Base-by-base conservation (phyloP, 2,329 filamentous ascomycete species). In the Pyrenophora tritici-repentis region DNA sequence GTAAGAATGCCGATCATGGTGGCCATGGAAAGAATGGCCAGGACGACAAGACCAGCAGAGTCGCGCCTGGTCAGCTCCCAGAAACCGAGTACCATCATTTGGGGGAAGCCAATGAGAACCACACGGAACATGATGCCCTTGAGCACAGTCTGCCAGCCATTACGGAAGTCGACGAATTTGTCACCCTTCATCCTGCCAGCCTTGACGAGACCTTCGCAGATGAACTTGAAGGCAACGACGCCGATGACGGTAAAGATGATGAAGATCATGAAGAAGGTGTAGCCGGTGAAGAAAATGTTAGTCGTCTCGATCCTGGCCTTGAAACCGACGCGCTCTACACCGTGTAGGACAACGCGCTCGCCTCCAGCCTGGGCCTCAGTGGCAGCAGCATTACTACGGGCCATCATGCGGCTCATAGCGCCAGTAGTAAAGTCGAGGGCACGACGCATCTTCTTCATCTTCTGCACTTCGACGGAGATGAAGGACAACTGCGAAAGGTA, bases 71-170 rank as follows among this genome's bases (percentile, higher is more conserved):
- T 96, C 53, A 97, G 87, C 73, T 97, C 91, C 93, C 93, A 97
- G 60, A 97, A 82, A 73, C 90, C 95, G 47, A 97, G 83, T 47
- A 96, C 89, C 41, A 86, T 85, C 82, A 97, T 91, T 70, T 95
- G 90, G 16, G 93, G 91, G 77, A 91, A 96, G 57, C 91, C 91
- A 65, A 97, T 94, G 33, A 97, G 82, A 35, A 92, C 82, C 66
- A 96, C 82, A 59, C 93, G 89, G 83, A 94, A 97, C 59, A 97
- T 81, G 62, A 97, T 95, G 50, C 93, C 93, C 79, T 96, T 95
- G 66, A 96, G 83, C 5, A 97, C 88, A 12, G 91, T 92, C 58
- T 87, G 86, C 93, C 93, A 97, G 62, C 91, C 91, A 66, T 94
- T 93, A 58, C 93, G 88, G 83, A 97, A 97, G 65, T 97, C 92